Percentiles rank a stretch among this genome's conserved stretches.
Evolutionary conservation across 2,329 filamentous ascomycete species (phyloP).

Genomic region (Decorospora gaudefroyi): DNA sequence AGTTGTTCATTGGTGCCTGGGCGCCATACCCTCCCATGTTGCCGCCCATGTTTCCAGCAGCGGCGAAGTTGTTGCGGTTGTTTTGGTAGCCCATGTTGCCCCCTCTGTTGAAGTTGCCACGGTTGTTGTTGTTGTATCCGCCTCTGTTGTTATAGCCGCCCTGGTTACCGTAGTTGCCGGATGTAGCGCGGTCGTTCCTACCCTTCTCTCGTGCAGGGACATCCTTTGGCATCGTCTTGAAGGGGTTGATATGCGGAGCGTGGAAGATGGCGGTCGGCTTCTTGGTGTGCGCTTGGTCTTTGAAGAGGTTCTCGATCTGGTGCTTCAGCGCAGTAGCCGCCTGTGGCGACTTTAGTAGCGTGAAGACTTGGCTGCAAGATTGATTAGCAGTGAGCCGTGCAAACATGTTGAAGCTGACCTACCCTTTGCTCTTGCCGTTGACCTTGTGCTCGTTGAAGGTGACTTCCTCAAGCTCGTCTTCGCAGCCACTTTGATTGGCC

Average conservation of each 20-base stretch:
- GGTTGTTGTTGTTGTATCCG: slow-evolving; percentile 46
- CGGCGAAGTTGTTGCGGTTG: slow-evolving; percentile 46
- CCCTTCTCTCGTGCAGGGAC: slow-evolving; percentile 73
- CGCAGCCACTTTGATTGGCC: slow-evolving; percentile 76
- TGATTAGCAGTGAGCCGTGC: slow-evolving; percentile 14
- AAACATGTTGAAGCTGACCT: slow-evolving; percentile 41
- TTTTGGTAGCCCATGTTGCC: slow-evolving; percentile 42
- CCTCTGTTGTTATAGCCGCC: slow-evolving; percentile 52
- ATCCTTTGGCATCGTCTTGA: slow-evolving; percentile 89
- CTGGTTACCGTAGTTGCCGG: slow-evolving; percentile 53
- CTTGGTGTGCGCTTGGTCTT: slow-evolving; percentile 64
- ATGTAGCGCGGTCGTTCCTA: slow-evolving; percentile 59
- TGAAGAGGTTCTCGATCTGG: slow-evolving; percentile 69
- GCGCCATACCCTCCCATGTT: slow-evolving; percentile 54
- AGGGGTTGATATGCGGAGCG: slow-evolving; percentile 78
- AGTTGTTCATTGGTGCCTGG: slow-evolving; percentile 52
- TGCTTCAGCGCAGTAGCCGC: slow-evolving; percentile 85
- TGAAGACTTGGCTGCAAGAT: slow-evolving; percentile 67
- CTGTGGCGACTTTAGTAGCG: slow-evolving; percentile 82
- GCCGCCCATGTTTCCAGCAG: slow-evolving; percentile 44
- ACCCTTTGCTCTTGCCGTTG: slow-evolving; percentile 99
- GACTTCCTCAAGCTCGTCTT: slow-evolving; percentile 85
- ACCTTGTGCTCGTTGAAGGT: slow-evolving; percentile 99
- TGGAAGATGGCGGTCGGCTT: slow-evolving; percentile 74
- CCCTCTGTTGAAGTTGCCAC: slow-evolving; percentile 43